A percentile compares a stretch with the other conserved stretches of the same genome.
Conservation (phyloP, 768 basidiomycete genomes). For the Suillus subluteus region DNA sequence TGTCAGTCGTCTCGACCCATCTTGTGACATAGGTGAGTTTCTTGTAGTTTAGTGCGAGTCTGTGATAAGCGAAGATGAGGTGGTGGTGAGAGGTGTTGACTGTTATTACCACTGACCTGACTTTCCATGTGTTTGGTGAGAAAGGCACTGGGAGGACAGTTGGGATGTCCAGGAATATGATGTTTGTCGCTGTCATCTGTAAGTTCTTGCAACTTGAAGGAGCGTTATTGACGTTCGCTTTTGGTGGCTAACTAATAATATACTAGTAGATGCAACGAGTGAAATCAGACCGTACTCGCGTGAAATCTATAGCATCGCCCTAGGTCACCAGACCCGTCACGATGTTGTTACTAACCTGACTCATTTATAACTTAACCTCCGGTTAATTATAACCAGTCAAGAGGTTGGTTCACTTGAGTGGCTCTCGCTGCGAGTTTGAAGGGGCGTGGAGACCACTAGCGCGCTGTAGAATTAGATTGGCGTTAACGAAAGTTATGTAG, state of each 20-base stretch:
- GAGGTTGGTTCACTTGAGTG: no score
- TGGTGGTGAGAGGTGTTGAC: background rate
- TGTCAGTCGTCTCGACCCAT: constrained; percentile 31
- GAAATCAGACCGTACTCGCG: background rate
- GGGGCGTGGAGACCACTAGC: no score
- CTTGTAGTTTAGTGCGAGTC: constrained; percentile 33
- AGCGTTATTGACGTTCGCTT: no score
- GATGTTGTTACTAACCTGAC: no score
- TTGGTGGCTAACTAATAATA: background rate
- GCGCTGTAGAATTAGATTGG: no score
- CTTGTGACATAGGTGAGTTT: constrained; percentile 29
- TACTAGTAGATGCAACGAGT: background rate
- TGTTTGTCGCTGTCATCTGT: constrained; percentile 11
- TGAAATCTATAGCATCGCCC: background rate
- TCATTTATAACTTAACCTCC: no score
- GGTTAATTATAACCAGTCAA: no score
- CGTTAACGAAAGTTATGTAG: no score
- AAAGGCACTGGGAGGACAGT: constrained; percentile 14
- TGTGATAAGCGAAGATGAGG: constrained; percentile 1
- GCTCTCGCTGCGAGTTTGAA: no score
- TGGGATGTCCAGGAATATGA: constrained; percentile 18
- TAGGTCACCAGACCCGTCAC: no score
- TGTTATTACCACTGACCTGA: constrained; percentile 10
- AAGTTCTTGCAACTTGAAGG: background rate
- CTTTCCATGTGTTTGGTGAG: constrained; percentile 19